A percentile compares a stretch with the other conserved stretches of the same genome.
Conservation (phyloP, 441 rosid species). For the Euphorbia schlechtendalii region DNA sequence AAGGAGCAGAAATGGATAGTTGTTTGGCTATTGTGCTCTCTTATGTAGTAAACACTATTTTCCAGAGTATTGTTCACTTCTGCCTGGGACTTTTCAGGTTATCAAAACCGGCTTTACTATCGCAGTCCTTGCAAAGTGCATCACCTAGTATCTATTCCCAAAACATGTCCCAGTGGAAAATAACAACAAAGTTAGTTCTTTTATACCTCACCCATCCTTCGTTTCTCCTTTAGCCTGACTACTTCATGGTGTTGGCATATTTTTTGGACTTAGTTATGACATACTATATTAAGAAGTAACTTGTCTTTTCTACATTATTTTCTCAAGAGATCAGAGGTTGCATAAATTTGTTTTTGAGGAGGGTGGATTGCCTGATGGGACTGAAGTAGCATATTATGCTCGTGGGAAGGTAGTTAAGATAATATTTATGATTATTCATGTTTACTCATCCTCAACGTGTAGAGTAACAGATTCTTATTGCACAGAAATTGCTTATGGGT, state of each 20-base stretch:
- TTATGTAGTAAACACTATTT: not conserved
- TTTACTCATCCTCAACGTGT: slow-evolving; percentile 16
- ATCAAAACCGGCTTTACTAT: slow-evolving; percentile 28
- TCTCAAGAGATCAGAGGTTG: slow-evolving; percentile 61
- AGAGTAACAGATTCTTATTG: slow-evolving; percentile 22
- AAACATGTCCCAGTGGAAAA: slow-evolving; percentile 47
- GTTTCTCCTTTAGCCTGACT: not conserved
- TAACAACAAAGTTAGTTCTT: slow-evolving; percentile 39
- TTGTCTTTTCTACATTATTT: slow-evolving; percentile 16
- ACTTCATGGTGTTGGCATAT: slow-evolving; percentile 17
- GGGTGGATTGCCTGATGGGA: slow-evolving; percentile 75
- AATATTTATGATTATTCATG: slow-evolving; percentile 15
- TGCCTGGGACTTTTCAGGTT: slow-evolving; percentile 37
- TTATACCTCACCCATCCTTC: not conserved
- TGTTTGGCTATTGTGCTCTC: not conserved
- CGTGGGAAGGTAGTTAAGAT: slow-evolving; percentile 58
- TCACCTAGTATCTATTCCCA: slow-evolving; percentile 30
- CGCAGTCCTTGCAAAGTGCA: slow-evolving; percentile 29
- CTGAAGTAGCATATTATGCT: slow-evolving; percentile 73
- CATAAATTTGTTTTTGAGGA: slow-evolving; percentile 72
- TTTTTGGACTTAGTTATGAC: slow-evolving; percentile 4
- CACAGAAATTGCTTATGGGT: slow-evolving; percentile 89
- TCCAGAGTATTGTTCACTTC: slow-evolving; percentile 2
- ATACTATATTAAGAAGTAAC: slow-evolving; percentile 13
- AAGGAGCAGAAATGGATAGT: not conserved